Conservation (phyloP, 306 rosid genomes). For the Potentilla sterilis region DNA sequence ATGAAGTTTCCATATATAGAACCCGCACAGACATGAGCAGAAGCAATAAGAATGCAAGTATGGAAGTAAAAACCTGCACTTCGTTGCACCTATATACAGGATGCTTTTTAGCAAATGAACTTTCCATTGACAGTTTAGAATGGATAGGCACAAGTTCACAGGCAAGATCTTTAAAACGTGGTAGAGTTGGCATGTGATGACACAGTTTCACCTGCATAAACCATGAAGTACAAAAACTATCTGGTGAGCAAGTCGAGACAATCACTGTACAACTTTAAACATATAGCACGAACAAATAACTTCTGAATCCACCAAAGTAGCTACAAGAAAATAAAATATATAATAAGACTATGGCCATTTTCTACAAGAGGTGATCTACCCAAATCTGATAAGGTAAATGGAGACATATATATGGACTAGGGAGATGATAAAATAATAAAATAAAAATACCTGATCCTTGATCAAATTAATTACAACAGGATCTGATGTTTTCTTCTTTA, state of each 20-base stretch:
- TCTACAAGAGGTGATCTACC: neutral
- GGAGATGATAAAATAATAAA: neutral
- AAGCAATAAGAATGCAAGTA: conserved; percentile 24
- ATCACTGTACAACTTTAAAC: neutral
- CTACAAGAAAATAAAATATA: neutral
- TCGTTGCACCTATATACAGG: conserved; percentile 90
- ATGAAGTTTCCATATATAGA: conserved; percentile 10
- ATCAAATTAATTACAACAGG: conserved; percentile 53
- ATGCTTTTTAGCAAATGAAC: conserved; percentile 61
- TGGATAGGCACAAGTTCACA: conserved; percentile 68
- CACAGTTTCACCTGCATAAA: conserved; percentile 60
- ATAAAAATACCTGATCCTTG: conserved; percentile 57
- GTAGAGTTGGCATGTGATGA: conserved; percentile 65
- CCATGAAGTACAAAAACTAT: neutral
- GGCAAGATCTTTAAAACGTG: conserved; percentile 62
- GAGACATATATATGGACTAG: neutral
- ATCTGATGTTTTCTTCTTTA: conserved; percentile 57
- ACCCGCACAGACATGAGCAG: neutral
- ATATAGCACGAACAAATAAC: neutral
- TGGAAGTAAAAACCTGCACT: conserved; percentile 59
- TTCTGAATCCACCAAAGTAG: neutral
- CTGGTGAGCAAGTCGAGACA: neutral
- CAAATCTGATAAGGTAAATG: neutral
- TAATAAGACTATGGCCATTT: neutral
- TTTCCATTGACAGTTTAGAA: conserved; percentile 49